Base-by-base conservation (phyloP, 202 grass and related monocot species). In the Digitaria exilis region DNA sequence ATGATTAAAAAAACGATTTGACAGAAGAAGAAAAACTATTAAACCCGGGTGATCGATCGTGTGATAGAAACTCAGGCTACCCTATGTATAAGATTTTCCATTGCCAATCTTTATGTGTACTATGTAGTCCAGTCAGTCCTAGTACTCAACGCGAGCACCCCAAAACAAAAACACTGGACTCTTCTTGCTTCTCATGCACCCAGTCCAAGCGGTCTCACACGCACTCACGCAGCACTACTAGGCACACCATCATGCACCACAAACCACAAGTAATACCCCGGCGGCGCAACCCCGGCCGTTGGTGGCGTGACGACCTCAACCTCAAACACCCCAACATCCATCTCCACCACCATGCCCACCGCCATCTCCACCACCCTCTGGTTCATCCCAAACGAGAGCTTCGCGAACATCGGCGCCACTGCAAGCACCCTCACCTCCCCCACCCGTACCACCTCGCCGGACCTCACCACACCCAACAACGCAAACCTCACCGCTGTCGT, bases 301-400 rank as follows among this genome's bases (percentile, higher is more conserved):
- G 84, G 65, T 62, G 92, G 92, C 69, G 84, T 56, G 43, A 42
- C 72, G 18, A 88, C 88, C 84, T 87, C 82, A 0, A 57, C 88
- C 84, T 86, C 88, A 62, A 87, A 94, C 39, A 78, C 24, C 4
- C 84, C 57, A 3, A 28, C 22, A 3, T 43, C 81, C 13, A 88
- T 22, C 86, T 28, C 22, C 69, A 31, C 80, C 62, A 94, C 75
- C 73, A 62, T 82, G 71, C 69, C 65, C 50, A 93, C 80, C 2
- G 55, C 45, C 42, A 97, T 70, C 35, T 22, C 66, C 67, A 97
- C 88, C 64, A 88, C 71, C 26, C 90, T 46, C 79, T 97, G 92
- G 85, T 93, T 95, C 95, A 97, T 97, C 84, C 95, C 92, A 31
- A 97, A 62, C 16, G 90, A 86, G 71, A 95, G 92, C 35, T 90